Evolutionary conservation across 2,329 filamentous ascomycete species (phyloP), one percentile per base, ranked within the genome.

Genomic region (Neopestalotiopsis sp.): DNA sequence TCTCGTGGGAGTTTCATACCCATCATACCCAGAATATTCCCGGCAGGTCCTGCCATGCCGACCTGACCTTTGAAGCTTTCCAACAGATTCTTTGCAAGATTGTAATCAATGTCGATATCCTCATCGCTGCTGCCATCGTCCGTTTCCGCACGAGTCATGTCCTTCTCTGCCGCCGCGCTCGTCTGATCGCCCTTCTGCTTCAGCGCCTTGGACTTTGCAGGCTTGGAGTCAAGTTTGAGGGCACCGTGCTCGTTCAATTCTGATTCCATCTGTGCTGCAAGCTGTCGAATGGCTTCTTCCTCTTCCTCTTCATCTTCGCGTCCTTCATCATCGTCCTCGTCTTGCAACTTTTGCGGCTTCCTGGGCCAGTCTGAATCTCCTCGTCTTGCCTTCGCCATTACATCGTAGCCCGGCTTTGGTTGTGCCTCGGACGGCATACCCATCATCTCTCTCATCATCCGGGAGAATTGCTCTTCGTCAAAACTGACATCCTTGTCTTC

Each of bases 381-480:
- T 9, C 9, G 30, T 61, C 56, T 73, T 68, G 40, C 68, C 49
- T 24, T 66, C 61, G 57, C 66, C 59, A 66, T 70, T 45, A 64
- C 30, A 7, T 17, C 24, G 13, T 67, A 53, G 28, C 34, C 20
- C 61, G 58, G 13, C 34, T 30, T 61, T 42, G 20, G 40, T 30
- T 34, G 34, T 63, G 68, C 72, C 61, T 73, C 76, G 0, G 80
- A 73, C 32, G 86, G 84, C 59, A 90, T 84, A 0, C 93, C 93
- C 91, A 96, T 95, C 91, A 97, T 95, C 76, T 97, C 93, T 70
- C 90, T 89, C 94, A 99, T 97, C 87, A 97, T 94, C 66, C 85
- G 88, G 9, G 92, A 87, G 73, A 98, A 97, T 67, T 95, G 92
- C 45, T 91, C 89, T 79, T 98, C 95, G 72, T 97, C 90, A 73